Base-by-base conservation (phyloP, 1,284 basidiomycete genomes). In the Malassezia sp. region DNA sequence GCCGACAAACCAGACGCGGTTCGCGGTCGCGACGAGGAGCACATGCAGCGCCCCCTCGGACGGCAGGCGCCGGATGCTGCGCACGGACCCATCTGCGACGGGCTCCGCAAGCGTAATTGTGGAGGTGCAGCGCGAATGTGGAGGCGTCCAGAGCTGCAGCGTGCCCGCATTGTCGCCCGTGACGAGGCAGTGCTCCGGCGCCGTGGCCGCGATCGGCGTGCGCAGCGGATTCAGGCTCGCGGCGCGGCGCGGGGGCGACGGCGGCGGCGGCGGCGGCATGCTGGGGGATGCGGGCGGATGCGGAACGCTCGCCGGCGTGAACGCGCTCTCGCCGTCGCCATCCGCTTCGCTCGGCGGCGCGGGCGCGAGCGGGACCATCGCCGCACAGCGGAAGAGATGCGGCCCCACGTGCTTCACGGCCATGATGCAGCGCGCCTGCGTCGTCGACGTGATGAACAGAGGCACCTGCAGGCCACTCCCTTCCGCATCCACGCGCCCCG, bases 1-100 rank as follows among this genome's bases (percentile, higher is more conserved):
- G 27, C 34, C 42, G n/a, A 50, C 33, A 26, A 50, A 26, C 48
- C 42, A 50, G 10, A 45, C 38, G 17, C 48, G 43, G 15, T 50
- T 40, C 21, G 42, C 20, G 5, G 48, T 50, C 22, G 43, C 34
- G 17, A 31, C 43, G 17, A 44, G 15, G 4, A 49, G 32, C 21
- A 41, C 15, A 5, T 20, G 29, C n/a, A 21, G 22, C 17, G 32
- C 9, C 24, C 21, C n/a, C 11, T 14, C 22, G 17, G 14, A 24
- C 17, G 6, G 9, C 17, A 40, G 21, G n/a, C 26, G 31, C 32
- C 36, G 42, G 0, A 50, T 23, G n/a, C n/a, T 8, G 2, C 21
- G 21, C 6, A 50, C 22, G 7, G 48, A 31, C 5, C 48, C 48
- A 20, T 49, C 47, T 7, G 21, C 18, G 6, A 9, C n/a, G 18